Evolutionary conservation across 176 grass and related monocot genomes (phyloP).

Genomic region (Oryza glaberrima): DNA sequence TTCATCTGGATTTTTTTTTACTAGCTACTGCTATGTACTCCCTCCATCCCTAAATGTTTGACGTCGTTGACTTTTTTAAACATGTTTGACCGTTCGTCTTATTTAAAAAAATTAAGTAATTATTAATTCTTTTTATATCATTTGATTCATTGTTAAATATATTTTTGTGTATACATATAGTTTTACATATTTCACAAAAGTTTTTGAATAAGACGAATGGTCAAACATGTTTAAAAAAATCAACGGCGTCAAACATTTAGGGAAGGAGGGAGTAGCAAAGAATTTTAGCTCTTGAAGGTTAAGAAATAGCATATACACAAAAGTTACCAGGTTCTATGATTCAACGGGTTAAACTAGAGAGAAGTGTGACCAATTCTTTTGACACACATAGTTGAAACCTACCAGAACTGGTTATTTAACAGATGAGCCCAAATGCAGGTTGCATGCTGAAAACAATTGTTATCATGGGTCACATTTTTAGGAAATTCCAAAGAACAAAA

Average conservation of each 20-base stretch:
- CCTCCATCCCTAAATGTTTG: too few relatives aligned
- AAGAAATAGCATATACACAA: background rate
- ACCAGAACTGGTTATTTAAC: background rate
- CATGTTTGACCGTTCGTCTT: too few relatives aligned
- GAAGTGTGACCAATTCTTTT: background rate
- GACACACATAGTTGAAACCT: background rate
- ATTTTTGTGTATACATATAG: too few relatives aligned
- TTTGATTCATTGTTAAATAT: too few relatives aligned
- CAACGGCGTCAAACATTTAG: too few relatives aligned
- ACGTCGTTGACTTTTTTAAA: too few relatives aligned
- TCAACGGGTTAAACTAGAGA: background rate
- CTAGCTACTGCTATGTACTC: background rate
- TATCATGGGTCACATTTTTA: slow-evolving; percentile 5
- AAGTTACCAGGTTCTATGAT: background rate
- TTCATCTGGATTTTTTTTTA: background rate
- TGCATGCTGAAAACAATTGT: slow-evolving; percentile 12
- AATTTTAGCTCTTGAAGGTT: slow-evolving; percentile 1
- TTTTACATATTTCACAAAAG: too few relatives aligned
- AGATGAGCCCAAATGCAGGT: slow-evolving; percentile 6
- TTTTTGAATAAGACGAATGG: too few relatives aligned
- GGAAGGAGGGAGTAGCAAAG: background rate
- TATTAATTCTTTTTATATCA: too few relatives aligned
- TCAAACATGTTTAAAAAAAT: too few relatives aligned
- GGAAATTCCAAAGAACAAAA: slow-evolving; percentile 4
- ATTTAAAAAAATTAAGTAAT: too few relatives aligned